Conservation (phyloP, 495 filamentous ascomycete genomes). For the Aspergillus panamensis region DNA sequence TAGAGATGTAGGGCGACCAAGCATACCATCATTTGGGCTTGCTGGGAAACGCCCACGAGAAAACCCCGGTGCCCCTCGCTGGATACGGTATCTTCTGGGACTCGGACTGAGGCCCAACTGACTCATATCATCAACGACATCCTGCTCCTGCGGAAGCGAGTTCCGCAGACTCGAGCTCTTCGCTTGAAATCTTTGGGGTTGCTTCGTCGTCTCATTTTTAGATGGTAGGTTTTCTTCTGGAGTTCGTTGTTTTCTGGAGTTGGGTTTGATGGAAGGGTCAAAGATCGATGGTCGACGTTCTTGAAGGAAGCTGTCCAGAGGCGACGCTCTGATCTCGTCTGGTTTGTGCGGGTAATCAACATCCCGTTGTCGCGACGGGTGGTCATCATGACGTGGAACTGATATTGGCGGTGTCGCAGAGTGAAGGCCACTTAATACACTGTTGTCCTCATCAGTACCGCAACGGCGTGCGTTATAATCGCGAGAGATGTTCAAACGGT, state of each 20-base stretch:
- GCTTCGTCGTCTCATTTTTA: constrained; percentile 28
- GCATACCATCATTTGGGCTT: constrained; percentile 27
- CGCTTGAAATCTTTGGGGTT: constrained; percentile 34
- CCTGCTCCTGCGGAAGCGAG: constrained; percentile 37
- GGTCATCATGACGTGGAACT: constrained; percentile 42
- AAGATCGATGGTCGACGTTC: constrained; percentile 44
- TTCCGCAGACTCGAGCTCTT: constrained; percentile 41
- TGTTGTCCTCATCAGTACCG: constrained; percentile 48
- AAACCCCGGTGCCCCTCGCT: constrained; percentile 29
- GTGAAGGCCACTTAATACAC: constrained; percentile 44
- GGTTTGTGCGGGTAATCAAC: constrained; percentile 41
- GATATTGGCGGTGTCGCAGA: constrained; percentile 47
- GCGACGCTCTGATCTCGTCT: constrained; percentile 39
- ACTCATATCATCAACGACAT: constrained; percentile 17
- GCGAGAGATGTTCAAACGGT: constrained; percentile 41
- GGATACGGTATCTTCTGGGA: constrained; percentile 22
- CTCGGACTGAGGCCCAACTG: constrained; percentile 24
- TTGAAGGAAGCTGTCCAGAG: constrained; percentile 43
- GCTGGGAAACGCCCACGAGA: constrained; percentile 25
- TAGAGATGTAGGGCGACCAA: constrained; percentile 54
- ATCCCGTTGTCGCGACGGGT: constrained; percentile 19
- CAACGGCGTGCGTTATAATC: constrained; percentile 39
- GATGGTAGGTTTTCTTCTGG: constrained; percentile 41
- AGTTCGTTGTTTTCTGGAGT: constrained; percentile 35
- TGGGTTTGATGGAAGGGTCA: constrained; percentile 38